A percentile compares a stretch with the other conserved stretches of the same genome.
These are phyloP conservation scores for Centaurea solstitialis DNA, from an alignment of 129 eudicot species.

Conservation along the genomic window DNA sequence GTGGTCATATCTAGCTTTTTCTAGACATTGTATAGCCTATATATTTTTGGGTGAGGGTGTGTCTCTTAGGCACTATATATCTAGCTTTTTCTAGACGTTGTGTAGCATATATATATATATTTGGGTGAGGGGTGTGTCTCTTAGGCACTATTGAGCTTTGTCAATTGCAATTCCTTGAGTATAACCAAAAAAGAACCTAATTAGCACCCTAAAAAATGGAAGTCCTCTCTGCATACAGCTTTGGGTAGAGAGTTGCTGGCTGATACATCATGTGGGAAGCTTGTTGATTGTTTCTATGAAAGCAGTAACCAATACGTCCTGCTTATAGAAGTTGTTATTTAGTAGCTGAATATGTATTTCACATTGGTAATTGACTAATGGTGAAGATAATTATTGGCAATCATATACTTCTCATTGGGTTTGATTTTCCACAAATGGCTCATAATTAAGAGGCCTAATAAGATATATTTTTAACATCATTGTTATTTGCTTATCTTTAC, in stretches of 20 bases:
- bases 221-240: no score
- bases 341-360: neutral
- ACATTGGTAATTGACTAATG: neutral
- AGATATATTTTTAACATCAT: neutral
- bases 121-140: no score
- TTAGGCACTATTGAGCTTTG: no score
- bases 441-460: neutral
- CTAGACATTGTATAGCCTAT: no score
- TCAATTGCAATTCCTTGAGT: no score
- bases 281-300: neutral
- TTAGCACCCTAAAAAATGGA: no score
- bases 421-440: neutral
- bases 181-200: no score
- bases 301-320: neutral
- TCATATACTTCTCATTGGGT: neutral
- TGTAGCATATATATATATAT: no score
- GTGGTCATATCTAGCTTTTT: no score
- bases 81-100: no score
- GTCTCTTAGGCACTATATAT: no score
- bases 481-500: neutral
- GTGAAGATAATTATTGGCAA: neutral
- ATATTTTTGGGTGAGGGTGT: no score
- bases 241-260: neutral
- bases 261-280: neutral
- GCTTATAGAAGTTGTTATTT: neutral